These are phyloP conservation scores for Salix suchowensis DNA, from an alignment of 345 rosid species.

Conservation along the genomic window DNA sequence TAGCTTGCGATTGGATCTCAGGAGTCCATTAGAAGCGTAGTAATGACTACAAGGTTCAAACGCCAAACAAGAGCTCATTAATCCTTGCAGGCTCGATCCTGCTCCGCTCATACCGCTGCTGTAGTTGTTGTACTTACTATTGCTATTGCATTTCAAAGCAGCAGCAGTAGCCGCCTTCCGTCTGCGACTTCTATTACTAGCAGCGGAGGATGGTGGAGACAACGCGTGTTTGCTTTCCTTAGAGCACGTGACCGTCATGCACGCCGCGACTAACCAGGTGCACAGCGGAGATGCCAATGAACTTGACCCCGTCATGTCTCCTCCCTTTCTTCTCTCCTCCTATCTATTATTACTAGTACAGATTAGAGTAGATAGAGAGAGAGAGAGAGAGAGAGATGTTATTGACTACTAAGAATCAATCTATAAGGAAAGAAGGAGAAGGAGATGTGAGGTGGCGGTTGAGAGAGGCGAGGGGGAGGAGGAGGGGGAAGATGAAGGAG, in stretches of 20 bases:
- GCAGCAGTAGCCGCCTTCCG: neutral
- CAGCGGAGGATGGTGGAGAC: conserved; percentile 13
- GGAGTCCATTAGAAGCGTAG: conserved; percentile 44
- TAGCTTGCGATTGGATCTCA: conserved; percentile 29
- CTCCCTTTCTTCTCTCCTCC: neutral
- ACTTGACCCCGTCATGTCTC: conserved; percentile 22
- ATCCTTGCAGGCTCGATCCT: conserved; percentile 49
- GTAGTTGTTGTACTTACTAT: neutral
- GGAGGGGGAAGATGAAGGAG: neutral
- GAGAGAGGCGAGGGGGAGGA: neutral
- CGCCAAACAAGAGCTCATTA: conserved; percentile 56
- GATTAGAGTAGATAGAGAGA: neutral
- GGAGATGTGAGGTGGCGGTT: neutral
- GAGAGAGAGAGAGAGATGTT: neutral
- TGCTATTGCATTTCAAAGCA: neutral
- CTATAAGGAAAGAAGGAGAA: neutral
- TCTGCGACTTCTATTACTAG: neutral
- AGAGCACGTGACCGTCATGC: conserved; percentile 65
- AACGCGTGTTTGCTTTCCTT: conserved; percentile 26
- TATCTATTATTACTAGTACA: neutral
- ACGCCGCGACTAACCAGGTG: conserved; percentile 84
- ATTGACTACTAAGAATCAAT: neutral
- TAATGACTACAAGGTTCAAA: conserved; percentile 65
- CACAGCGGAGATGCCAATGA: conserved; percentile 63
- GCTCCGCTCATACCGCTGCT: neutral